Evolutionary conservation across 2,329 filamentous ascomycete genomes (phyloP).

Genomic region (Emmonsiellopsis sp.): DNA sequence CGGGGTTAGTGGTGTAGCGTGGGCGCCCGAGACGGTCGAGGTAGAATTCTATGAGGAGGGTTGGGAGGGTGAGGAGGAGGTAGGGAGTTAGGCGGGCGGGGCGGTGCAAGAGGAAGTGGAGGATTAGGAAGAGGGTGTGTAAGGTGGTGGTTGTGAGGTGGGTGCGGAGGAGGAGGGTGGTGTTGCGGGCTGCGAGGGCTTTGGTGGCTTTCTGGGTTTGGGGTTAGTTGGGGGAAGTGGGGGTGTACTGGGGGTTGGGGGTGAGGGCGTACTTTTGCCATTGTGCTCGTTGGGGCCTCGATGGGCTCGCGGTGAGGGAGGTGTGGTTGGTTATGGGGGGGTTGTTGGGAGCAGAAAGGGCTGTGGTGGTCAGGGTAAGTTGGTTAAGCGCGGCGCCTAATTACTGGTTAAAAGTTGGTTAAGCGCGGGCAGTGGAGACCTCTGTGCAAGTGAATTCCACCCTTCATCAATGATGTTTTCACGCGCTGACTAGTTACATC

Average conservation of each 20-base stretch:
- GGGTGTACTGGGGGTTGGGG: background rate
- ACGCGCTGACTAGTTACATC: too few species aligned
- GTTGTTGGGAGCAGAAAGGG: too few species aligned
- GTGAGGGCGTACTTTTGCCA: background rate
- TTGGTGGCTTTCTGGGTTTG: conserved; percentile 40
- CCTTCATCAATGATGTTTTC: too few species aligned
- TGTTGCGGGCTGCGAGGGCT: conserved; percentile 68
- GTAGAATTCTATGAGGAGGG: conserved; percentile 70
- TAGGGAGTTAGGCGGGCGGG: conserved; percentile 58
- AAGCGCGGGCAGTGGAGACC: too few species aligned
- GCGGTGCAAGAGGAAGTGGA: conserved; percentile 57
- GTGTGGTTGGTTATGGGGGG: background rate
- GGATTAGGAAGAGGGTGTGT: conserved; percentile 65
- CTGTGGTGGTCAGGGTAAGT: too few species aligned
- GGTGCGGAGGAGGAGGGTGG: conserved; percentile 66
- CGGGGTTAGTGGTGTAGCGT: conserved; percentile 51
- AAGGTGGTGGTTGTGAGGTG: conserved; percentile 66
- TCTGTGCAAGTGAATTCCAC: too few species aligned
- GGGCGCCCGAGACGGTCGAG: conserved; percentile 81
- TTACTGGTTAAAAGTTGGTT: too few species aligned
- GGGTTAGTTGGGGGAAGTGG: conserved; percentile 1
- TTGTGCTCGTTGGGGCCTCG: too few species aligned
- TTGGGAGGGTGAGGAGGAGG: conserved; percentile 61
- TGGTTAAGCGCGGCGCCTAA: too few species aligned
- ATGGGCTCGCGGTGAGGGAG: background rate